Evolutionary conservation across 139 green algal species (phyloP), one percentile per base, ranked within the genome.

Genomic region (Chlamydomonas sp.): DNA sequence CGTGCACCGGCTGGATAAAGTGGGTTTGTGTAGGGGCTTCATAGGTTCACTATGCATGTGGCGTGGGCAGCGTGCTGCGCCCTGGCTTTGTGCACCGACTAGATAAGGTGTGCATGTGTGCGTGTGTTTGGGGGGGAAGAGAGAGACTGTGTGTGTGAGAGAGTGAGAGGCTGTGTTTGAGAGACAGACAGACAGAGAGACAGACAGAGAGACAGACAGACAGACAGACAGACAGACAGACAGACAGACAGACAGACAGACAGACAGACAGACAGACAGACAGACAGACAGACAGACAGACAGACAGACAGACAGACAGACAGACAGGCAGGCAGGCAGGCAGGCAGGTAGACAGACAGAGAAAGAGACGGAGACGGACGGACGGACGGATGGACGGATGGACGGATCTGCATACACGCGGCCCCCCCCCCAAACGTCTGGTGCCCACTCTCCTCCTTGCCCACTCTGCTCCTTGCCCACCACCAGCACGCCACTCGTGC

Each of bases 81-180:
- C 94, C 94, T 0, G 95, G 95, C n/a, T 98, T 99, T 34, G 95
- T 99, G 26, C 95, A 99, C 79, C 79, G 95, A 0, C 3, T 69
- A 5, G 3, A 71, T 5, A 49, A 38, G 3, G 3, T 66, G 3
- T 66, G 3, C 31, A 38, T 22, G 3, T 31, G 26, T 36, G 4
- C 47, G 20, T 16, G 16, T 16, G 22, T 57, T 57, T 57, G 22
- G n/a, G n/a, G n/a, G n/a, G n/a, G n/a, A n/a, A n/a, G n/a, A n/a
- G n/a, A n/a, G n/a, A n/a, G n/a, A n/a, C n/a, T n/a, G n/a, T n/a
- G n/a, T n/a, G n/a, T n/a, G n/a, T n/a, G n/a, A n/a, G n/a, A n/a
- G n/a, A n/a, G n/a, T n/a, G n/a, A n/a, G n/a, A n/a, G n/a, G n/a
- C n/a, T n/a, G n/a, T n/a, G n/a, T n/a, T n/a, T n/a, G 43, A 54